phyloP scores from a whole-genome alignment of 169 alveolate genomes.

The Fabrea salina region DNA sequence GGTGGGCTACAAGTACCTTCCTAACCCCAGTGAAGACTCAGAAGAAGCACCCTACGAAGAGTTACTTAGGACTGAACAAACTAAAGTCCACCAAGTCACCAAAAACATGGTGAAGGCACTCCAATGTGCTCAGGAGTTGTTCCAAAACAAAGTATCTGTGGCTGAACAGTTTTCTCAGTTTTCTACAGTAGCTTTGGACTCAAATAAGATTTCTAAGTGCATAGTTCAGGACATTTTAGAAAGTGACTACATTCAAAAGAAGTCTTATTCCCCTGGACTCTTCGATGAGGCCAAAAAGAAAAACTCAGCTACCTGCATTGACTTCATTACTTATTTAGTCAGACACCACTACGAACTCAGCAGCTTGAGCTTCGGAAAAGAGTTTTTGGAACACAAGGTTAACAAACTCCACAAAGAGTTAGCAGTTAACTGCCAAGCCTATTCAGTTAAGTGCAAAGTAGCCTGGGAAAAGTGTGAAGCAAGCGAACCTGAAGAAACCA shows the following conservation, averaged over 20 bases:
- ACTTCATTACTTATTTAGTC: background rate
- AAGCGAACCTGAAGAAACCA: background rate
- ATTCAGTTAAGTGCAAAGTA: conserved; percentile 7
- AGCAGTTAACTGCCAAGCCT: background rate
- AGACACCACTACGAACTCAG: background rate
- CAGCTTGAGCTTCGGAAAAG: background rate
- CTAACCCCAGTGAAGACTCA: conserved; percentile 6
- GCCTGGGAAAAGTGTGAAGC: background rate
- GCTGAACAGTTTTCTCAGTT: conserved; percentile 2
- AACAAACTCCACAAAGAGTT: background rate
- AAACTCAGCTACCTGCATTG: background rate
- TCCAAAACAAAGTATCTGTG: background rate
- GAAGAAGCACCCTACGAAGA: conserved; percentile 16
- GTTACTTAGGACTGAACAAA: background rate
- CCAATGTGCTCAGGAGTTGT: background rate
- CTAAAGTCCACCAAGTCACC: conserved; percentile 16
- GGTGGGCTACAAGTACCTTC: background rate
- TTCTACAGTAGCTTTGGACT: background rate
- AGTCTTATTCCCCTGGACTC: conserved; percentile 8
- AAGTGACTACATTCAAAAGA: conserved; percentile 12
- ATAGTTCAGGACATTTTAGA: background rate
- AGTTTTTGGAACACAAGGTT: background rate
- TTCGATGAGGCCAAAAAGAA: conserved; percentile 15
- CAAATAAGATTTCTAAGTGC: background rate
- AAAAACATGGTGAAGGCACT: conserved; percentile 4